These are phyloP conservation scores for Metschnikowia vanudenii DNA, from an alignment of 805 yeast species.

Conservation along the genomic window DNA sequence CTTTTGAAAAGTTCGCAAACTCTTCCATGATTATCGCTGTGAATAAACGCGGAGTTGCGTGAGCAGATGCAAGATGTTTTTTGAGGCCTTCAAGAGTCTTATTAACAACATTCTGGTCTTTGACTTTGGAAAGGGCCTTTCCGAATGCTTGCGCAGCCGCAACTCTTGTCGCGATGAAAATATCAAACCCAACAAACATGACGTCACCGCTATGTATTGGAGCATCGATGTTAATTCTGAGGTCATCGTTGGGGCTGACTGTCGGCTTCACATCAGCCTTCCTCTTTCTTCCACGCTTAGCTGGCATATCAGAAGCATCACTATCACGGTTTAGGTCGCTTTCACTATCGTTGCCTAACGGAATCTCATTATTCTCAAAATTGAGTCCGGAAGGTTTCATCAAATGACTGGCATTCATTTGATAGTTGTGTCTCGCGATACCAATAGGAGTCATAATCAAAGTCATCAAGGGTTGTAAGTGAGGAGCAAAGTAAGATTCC, in stretches of 20 bases:
- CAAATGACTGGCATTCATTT: slow-evolving; percentile 73
- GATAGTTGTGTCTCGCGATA: slow-evolving; percentile 80
- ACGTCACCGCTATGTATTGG: slow-evolving; percentile 92
- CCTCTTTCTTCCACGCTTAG: slow-evolving; percentile 48
- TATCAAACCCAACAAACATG: slow-evolving; percentile 73
- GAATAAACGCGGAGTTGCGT: slow-evolving; percentile 78
- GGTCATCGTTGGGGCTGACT: slow-evolving; percentile 55
- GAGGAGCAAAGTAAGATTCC: slow-evolving; percentile 54
- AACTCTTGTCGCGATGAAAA: slow-evolving; percentile 70
- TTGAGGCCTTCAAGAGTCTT: slow-evolving; percentile 39
- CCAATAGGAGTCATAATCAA: slow-evolving; percentile 93
- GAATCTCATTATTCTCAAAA: slow-evolving; percentile 17
- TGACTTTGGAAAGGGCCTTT: slow-evolving; percentile 51
- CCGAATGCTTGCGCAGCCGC: slow-evolving; percentile 80
- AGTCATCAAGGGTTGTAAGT: slow-evolving; percentile 58
- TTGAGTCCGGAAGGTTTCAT: slow-evolving; percentile 73
- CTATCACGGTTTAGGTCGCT: slow-evolving; percentile 9
- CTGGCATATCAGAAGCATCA: slow-evolving; percentile 17
- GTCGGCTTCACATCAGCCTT: slow-evolving; percentile 29
- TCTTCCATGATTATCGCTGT: slow-evolving; percentile 71
- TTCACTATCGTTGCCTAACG: slow-evolving; percentile 12
- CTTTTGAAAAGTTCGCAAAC: slow-evolving; percentile 44
- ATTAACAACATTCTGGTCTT: slow-evolving; percentile 36
- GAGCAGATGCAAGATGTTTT: slow-evolving; percentile 53
- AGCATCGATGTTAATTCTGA: slow-evolving; percentile 83